A percentile compares a stretch with the other conserved stretches of the same genome.
These are phyloP conservation scores for Delonix regia DNA, from an alignment of 306 rosid genomes.

Conservation along the genomic window DNA sequence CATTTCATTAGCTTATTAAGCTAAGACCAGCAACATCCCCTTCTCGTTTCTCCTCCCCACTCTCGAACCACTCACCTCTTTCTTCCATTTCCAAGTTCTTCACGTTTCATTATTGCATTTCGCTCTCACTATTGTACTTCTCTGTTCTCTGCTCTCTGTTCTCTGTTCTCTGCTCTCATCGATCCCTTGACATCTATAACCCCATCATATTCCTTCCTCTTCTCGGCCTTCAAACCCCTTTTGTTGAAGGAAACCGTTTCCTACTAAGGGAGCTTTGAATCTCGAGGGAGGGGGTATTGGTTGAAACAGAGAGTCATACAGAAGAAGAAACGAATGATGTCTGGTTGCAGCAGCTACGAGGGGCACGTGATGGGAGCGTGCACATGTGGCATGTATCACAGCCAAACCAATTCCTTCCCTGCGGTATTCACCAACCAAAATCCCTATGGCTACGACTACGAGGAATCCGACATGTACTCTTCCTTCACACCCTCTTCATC, in stretches of 20 bases:
- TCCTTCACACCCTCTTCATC: constrained; percentile 55
- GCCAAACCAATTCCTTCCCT: constrained; percentile 64
- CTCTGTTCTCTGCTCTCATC: neutral
- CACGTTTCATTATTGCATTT: constrained; percentile 43
- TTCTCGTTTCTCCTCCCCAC: constrained; percentile 40
- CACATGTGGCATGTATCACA: constrained; percentile 62
- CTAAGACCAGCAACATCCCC: constrained; percentile 40
- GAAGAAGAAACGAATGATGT: constrained; percentile 47
- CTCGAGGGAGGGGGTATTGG: neutral
- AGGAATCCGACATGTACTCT: constrained; percentile 37
- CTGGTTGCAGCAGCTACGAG: constrained; percentile 61
- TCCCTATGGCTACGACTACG: constrained; percentile 30
- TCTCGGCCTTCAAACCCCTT: neutral
- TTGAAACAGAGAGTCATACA: neutral
- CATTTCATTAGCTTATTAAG: constrained; percentile 54
- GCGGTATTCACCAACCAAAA: constrained; percentile 52
- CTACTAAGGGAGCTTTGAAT: neutral
- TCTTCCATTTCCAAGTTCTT: constrained; percentile 1
- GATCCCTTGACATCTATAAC: neutral
- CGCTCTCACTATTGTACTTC: neutral
- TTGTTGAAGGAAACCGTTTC: neutral
- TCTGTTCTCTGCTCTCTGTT: neutral
- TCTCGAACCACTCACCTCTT: constrained; percentile 15
- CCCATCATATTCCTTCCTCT: neutral
- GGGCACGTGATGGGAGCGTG: constrained; percentile 71